Evolutionary conservation across 495 filamentous ascomycete species (phyloP).

Genomic region (Penicilliopsis zonata): DNA sequence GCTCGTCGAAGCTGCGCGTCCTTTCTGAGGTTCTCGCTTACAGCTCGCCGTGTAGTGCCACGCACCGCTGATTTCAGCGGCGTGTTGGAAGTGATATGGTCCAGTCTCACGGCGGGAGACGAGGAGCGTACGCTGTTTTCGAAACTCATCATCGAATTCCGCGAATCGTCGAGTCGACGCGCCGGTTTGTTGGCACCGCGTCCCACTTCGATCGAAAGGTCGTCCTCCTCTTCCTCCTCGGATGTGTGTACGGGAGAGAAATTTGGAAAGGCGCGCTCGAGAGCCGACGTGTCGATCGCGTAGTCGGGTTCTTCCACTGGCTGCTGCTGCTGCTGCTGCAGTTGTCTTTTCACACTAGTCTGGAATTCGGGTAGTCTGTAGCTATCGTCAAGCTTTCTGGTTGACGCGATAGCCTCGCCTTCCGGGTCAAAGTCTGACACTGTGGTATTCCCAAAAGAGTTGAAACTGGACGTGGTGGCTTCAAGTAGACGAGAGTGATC

Average conservation of each 20-base stretch:
- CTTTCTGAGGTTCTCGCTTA: constrained; percentile 30
- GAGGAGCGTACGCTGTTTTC: constrained; percentile 36
- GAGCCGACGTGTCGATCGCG: constrained; percentile 49
- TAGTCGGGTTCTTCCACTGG: constrained; percentile 28
- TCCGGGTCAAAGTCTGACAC: constrained; percentile 40
- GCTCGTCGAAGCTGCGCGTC: constrained; percentile 32
- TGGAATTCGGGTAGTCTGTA: constrained; percentile 28
- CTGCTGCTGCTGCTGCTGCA: constrained; percentile 13
- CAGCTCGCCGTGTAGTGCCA: constrained; percentile 15
- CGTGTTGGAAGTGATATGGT: constrained; percentile 28
- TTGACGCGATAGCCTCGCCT: constrained; percentile 39
- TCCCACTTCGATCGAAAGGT: constrained; percentile 33
- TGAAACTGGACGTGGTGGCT: constrained; percentile 13
- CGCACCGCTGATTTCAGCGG: constrained; percentile 26
- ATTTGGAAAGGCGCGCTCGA: constrained; percentile 51
- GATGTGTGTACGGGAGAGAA: constrained; percentile 36
- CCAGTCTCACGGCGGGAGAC: constrained; percentile 32
- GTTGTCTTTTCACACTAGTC: constrained; percentile 13
- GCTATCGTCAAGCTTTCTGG: constrained; percentile 29
- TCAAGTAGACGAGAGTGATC: constrained; percentile 8
- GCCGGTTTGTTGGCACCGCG: constrained; percentile 23
- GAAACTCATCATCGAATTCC: constrained; percentile 33
- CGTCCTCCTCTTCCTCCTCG: constrained; percentile 28
- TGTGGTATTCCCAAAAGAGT: constrained; percentile 21
- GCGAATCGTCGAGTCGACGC: constrained; percentile 28